These are phyloP conservation scores for Phanerodontia chrysosporium DNA, from an alignment of 768 basidiomycete genomes.

Conservation along the genomic window DNA sequence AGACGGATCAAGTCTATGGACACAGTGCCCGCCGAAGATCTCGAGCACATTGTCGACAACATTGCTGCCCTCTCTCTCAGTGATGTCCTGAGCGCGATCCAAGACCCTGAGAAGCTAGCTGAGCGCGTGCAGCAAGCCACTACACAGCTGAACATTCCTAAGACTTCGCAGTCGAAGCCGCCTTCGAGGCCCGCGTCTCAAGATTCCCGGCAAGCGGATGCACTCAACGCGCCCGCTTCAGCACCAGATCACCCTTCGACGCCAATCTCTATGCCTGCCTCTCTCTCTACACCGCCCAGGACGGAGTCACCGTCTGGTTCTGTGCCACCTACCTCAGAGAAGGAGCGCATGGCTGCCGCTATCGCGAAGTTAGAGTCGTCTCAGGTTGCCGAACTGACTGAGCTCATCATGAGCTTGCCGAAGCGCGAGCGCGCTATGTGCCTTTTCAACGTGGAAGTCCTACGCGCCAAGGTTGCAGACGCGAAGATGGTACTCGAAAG, in stretches of 20 bases:
- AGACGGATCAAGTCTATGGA: conserved; percentile 63
- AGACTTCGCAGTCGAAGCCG: conserved; percentile 45
- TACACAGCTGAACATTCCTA: conserved; percentile 22
- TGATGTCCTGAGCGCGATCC: conserved; percentile 73
- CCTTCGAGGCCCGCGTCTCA: conserved; percentile 58
- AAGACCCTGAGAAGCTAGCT: conserved; percentile 61
- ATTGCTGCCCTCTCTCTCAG: conserved; percentile 67
- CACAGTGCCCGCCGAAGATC: conserved; percentile 47
- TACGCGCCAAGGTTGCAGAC: conserved; percentile 73
- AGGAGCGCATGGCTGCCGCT: conserved; percentile 68
- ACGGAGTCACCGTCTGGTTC: conserved; percentile 75
- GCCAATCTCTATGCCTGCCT: conserved; percentile 72
- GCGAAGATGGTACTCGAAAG: conserved; percentile 80
- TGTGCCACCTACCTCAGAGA: conserved; percentile 61
- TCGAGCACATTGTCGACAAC: conserved; percentile 66
- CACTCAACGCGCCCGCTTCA: conserved; percentile 70
- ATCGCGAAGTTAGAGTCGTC: conserved; percentile 59
- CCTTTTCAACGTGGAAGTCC: conserved; percentile 80
- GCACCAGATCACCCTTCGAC: conserved; percentile 90
- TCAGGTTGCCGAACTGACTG: conserved; percentile 62
- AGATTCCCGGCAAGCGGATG: conserved; percentile 67
- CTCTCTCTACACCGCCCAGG: conserved; percentile 76
- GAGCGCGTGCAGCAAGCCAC: conserved; percentile 51
- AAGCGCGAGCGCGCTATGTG: conserved; percentile 90
- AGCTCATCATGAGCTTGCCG: conserved; percentile 78